Base-by-base conservation (phyloP, 768 basidiomycete species). In the Pulveroboletus ravenelii region DNA sequence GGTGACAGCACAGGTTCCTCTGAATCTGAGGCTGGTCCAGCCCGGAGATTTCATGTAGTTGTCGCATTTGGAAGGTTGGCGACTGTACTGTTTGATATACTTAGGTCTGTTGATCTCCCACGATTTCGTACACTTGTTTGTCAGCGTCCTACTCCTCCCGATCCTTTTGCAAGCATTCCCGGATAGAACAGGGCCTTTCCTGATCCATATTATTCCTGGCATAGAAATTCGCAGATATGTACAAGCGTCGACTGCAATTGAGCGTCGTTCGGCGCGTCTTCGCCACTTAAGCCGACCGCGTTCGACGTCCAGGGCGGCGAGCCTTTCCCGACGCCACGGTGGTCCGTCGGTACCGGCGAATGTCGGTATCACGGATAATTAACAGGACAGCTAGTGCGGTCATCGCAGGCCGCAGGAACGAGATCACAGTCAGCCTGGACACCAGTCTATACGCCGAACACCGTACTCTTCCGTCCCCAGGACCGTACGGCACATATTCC, bases 1-100 rank as follows among this genome's bases (percentile, higher is more conserved):
- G n/a, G 52, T 44, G 48, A 69, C 68, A 2, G 41, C 69, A 34
- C 68, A 67, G 46, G 61, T 71, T 10, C 72, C 71, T 8, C 46
- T 72, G 3, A 57, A 61, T 32, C 45, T 71, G 27, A 59, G 70
- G 50, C 38, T 52, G 8, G 66, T 65, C 20, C 45, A 50, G 20
- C 62, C 56, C n/a, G 50, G 36, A 8, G 70, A 71, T 45, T 71
- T 72, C 40, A 15, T 48, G 38, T 61, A 30, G 47, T 47, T n/a
- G 12, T 50, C 41, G 36, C 20, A 20, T 44, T 37, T 9, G 35
- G 31, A 45, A 49, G 42, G 52, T 47, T 20, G 37, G n/a, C 10
- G n/a, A 27, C 17, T 45, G 25, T 40, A 18, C 34, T 4, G 20
- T 23, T 2, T 23, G 20, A 23, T 23, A 23, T 10, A 6, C 39